Evolutionary conservation across 768 basidiomycete genomes (phyloP), one percentile per base, ranked within the genome.

Genomic region (Termitomyces sp.): DNA sequence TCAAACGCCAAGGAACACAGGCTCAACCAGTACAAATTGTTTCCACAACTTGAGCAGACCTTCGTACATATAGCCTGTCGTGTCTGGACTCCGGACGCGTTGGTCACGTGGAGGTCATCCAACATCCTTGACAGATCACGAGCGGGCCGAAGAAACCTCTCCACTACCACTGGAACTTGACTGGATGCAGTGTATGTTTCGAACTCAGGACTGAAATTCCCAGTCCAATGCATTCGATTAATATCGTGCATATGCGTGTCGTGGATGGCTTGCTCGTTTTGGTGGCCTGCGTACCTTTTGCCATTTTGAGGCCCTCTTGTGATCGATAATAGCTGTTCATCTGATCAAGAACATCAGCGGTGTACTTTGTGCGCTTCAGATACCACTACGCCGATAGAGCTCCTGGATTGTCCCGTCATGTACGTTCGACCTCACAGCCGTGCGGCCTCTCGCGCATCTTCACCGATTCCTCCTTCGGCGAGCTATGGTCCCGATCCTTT

Each of bases 401-500:
- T 20, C 42, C 20, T 5, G 13, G n/a, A 18, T 22, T 4, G 15
- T 20, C 28, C 16, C 15, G 33, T 40, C 42, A 65, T 62, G 64
- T 62, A 55, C 53, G 54, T 12, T 28, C 57, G 57, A 22, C 63
- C 64, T 40, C 54, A 22, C 18, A 63, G 64, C 50, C 66, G 72
- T 22, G 61, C 62, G 33, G 52, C 65, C 24, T 74, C 75, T 22
- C 66, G 71, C 11, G 60, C 63, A 36, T 45, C 65, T 45, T 73
- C 74, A 1, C 70, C 74, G 11, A 67, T 68, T 15, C 74, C 73
- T 7, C 69, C 72, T 32, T 57, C 64, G 5, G 63, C 33, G 15
- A 1, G 63, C 49, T 66, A 66, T 50, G 51, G 60, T 1, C 67
- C 70, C 9, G 69, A 70, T 63, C 59, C 60, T 20, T 66, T 77